Conservation (phyloP, 129 eudicot genomes). For the Deinandra increscens region DNA sequence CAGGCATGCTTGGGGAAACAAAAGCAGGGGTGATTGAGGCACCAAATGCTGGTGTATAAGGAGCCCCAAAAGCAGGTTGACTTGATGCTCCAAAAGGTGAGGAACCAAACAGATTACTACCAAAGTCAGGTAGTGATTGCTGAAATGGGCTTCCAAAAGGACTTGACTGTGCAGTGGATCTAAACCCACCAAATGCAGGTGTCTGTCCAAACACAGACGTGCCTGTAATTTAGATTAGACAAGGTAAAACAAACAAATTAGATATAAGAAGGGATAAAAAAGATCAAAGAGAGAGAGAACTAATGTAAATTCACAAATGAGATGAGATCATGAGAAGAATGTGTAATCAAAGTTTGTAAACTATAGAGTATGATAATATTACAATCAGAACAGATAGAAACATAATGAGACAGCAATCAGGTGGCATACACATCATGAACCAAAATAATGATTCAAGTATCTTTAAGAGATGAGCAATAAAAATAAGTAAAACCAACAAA, state of each 20-base stretch:
- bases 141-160: slow-evolving; percentile 78
- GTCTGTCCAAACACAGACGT: slow-evolving; percentile 77
- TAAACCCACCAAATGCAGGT: slow-evolving; percentile 77
- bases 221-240: slow-evolving; percentile 40
- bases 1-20: slow-evolving; percentile 44
- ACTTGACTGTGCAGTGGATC: slow-evolving; percentile 61
- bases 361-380: background rate
- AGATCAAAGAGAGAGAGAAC: background rate
- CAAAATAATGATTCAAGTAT: background rate
- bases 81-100: slow-evolving; percentile 68
- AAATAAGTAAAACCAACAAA: background rate
- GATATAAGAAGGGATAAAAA: background rate
- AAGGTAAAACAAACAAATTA: background rate
- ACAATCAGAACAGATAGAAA: background rate
- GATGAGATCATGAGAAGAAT: background rate
- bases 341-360: slow-evolving; percentile 4
- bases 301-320: background rate
- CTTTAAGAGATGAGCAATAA: background rate
- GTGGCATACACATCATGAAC: background rate
- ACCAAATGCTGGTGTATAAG: slow-evolving; percentile 55
- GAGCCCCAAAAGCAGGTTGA: slow-evolving; percentile 57
- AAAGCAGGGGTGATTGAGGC: no score
- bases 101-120: slow-evolving; percentile 61
- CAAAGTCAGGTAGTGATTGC: slow-evolving; percentile 80
- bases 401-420: background rate